These are phyloP conservation scores for Ajuga reptans DNA, from an alignment of 305 asterid genomes.

Conservation along the genomic window DNA sequence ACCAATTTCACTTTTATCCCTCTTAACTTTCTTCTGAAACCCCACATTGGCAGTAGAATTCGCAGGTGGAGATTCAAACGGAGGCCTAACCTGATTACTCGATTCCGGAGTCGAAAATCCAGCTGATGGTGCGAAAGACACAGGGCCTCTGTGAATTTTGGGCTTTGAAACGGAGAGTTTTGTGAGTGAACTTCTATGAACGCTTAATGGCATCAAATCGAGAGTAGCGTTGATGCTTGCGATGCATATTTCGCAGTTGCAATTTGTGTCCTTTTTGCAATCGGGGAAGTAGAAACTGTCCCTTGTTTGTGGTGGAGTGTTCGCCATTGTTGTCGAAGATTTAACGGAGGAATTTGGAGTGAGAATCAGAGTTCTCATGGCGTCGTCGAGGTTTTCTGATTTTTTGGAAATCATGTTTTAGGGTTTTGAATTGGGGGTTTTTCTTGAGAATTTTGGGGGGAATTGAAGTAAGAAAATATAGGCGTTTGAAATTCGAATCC, in stretches of 20 bases:
- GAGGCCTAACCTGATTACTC: slow-evolving; percentile 14
- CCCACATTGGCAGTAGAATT: slow-evolving; percentile 19
- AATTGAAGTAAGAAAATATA: neutral
- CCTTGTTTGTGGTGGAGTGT: slow-evolving; percentile 35
- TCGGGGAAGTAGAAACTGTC: slow-evolving; percentile 62
- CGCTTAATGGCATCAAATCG: slow-evolving; percentile 57
- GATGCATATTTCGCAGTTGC: slow-evolving; percentile 71
- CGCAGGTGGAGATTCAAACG: slow-evolving; percentile 20
- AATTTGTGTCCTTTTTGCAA: slow-evolving; percentile 73
- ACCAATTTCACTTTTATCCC: slow-evolving; percentile 30
- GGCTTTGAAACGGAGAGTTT: slow-evolving; percentile 37
- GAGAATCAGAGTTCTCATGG: slow-evolving; percentile 35
- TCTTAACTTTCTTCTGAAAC: slow-evolving; percentile 26
- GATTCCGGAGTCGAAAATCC: slow-evolving; percentile 36
- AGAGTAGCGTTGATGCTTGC: slow-evolving; percentile 78
- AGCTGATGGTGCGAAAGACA: slow-evolving; percentile 31
- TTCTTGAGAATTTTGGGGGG: neutral
- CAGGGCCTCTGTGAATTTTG: slow-evolving; percentile 41
- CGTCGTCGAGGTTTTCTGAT: slow-evolving; percentile 18
- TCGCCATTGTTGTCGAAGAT: slow-evolving; percentile 40
- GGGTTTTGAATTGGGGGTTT: neutral
- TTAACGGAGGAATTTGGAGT: slow-evolving; percentile 57
- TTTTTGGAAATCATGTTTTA: slow-evolving; percentile 6
- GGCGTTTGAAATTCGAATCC: slow-evolving; percentile 39
- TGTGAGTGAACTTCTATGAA: slow-evolving; percentile 39